Conservation (phyloP, 495 filamentous ascomycete genomes). For the Pseudevernia furfuracea region DNA sequence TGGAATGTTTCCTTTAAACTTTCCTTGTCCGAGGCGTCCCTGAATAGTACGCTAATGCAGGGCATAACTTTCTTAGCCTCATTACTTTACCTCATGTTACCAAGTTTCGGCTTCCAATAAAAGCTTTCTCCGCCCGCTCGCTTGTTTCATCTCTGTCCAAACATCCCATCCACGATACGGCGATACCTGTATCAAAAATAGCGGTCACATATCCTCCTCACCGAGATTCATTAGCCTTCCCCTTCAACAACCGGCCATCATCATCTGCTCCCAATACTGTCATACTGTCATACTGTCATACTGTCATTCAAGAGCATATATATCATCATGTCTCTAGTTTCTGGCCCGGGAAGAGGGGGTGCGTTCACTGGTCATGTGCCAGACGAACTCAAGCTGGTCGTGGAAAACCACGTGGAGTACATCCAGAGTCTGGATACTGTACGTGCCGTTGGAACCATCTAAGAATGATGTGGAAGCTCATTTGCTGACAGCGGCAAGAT, state of each 20-base stretch:
- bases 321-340: conserved; percentile 50
- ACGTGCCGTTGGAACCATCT: conserved; percentile 31
- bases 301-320: neutral
- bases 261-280: neutral
- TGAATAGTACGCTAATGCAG: conserved; percentile 15
- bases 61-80: conserved; percentile 10
- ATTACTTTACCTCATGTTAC: neutral
- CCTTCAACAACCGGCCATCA: neutral
- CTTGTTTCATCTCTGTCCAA: conserved; percentile 3
- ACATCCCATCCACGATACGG: neutral
- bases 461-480: conserved; percentile 22
- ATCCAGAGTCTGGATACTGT: conserved; percentile 88
- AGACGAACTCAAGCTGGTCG: conserved; percentile 55
- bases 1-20: conserved; percentile 18
- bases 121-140: neutral
- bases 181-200: neutral
- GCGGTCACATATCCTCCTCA: neutral
- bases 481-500: conserved; percentile 60
- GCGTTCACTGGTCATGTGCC: conserved; percentile 37
- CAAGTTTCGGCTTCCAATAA: neutral
- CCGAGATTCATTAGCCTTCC: neutral
- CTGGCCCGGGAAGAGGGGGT: conserved; percentile 52
- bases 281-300: neutral
- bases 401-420: conserved; percentile 80
- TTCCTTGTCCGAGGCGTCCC: conserved; percentile 8